Evolutionary conservation across 345 rosid genomes (phyloP).

Genomic region (Diplotaxis tenuifolia): DNA sequence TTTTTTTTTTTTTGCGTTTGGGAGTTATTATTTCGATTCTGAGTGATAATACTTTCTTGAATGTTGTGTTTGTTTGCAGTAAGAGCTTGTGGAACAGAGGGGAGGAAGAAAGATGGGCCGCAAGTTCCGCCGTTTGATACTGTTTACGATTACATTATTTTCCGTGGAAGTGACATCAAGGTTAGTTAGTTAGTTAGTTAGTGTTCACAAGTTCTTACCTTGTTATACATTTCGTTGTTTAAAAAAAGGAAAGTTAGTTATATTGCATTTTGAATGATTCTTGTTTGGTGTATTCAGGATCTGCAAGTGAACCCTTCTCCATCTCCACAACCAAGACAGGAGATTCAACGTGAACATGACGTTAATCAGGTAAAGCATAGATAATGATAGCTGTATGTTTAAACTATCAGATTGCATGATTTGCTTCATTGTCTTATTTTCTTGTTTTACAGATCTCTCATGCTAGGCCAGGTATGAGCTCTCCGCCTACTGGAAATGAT

Average conservation of each 20-base stretch:
- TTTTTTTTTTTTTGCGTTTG: background rate
- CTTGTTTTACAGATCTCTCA: constrained; percentile 20
- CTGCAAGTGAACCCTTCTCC: constrained; percentile 84
- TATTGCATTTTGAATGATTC: too few relatives aligned
- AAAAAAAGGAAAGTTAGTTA: too few relatives aligned
- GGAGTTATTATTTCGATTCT: background rate
- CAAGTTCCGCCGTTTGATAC: constrained; percentile 50
- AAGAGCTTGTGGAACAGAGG: constrained; percentile 63
- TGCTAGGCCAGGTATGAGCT: constrained; percentile 16
- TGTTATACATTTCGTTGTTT: background rate
- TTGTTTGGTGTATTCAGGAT: constrained; percentile 51
- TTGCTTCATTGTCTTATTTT: background rate
- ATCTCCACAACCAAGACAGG: constrained; percentile 49
- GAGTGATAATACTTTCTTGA: background rate
- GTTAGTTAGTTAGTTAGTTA: too few relatives aligned
- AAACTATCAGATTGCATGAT: background rate
- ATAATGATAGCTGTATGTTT: background rate
- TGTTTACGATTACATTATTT: constrained; percentile 56
- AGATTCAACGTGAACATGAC: constrained; percentile 21
- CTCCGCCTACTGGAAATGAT: constrained; percentile 24
- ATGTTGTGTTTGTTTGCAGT: constrained; percentile 39
- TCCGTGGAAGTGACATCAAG: constrained; percentile 65
- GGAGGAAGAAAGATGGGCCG: constrained; percentile 57
- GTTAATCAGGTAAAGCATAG: constrained; percentile 17
- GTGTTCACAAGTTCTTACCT: background rate